A percentile compares a stretch with the other conserved stretches of the same genome.
Evolutionary conservation across 148 eudicot species (phyloP).

Genomic region (Oxyria digyna): DNA sequence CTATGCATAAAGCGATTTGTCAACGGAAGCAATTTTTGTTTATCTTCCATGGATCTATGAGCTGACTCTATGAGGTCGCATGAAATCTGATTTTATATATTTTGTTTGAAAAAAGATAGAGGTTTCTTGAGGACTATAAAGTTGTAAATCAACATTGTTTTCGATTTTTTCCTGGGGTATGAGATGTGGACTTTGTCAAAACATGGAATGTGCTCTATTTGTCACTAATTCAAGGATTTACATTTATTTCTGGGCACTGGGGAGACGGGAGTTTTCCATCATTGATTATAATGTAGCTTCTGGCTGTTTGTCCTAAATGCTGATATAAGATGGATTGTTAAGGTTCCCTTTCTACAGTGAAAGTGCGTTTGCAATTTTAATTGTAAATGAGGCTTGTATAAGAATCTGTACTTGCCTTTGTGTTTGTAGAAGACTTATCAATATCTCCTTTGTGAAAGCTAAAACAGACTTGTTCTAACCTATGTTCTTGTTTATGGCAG

Average conservation of each 20-base stretch:
- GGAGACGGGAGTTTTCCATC: neutral
- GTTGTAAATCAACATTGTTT: neutral
- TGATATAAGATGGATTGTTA: neutral
- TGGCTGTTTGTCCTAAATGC: neutral
- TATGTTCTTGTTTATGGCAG: slow-evolving; percentile 2
- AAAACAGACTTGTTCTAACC: neutral
- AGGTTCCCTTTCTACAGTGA: neutral
- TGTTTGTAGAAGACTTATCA: neutral
- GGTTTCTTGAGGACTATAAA: neutral
- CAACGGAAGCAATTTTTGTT: neutral
- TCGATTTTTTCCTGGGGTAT: neutral
- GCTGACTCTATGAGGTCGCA: neutral
- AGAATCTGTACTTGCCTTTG: neutral
- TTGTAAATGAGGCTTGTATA: neutral
- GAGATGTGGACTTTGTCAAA: neutral
- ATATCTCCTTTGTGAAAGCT: neutral
- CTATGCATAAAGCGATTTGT: neutral
- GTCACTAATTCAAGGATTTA: neutral
- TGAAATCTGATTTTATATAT: neutral
- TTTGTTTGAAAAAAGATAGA: neutral
- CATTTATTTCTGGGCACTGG: too few relatives aligned
- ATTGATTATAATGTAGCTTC: neutral
- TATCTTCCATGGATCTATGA: neutral
- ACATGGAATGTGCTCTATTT: neutral
- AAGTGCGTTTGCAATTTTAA: neutral